Evolutionary conservation across 306 rosid genomes (phyloP), one percentile per base, ranked within the genome.

Genomic region (Glycyrrhiza uralensis): DNA sequence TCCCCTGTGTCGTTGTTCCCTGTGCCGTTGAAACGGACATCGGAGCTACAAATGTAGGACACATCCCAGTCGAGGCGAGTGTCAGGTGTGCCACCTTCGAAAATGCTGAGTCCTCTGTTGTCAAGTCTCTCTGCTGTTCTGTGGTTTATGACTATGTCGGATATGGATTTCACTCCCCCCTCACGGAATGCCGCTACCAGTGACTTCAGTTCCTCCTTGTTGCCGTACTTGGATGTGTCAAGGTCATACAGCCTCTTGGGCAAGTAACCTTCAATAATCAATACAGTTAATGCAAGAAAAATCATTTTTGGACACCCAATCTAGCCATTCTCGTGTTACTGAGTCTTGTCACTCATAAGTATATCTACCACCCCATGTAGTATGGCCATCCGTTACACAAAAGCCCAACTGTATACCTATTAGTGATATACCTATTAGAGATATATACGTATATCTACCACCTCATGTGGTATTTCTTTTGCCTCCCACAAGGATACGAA

Each of bases 61-160:
- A 83, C 87, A 0, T 83, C 80, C 97, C 91, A 91, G 15, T 88
- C 92, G 0, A 88, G 89, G 28, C 83, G 87, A 14, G 0, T 42
- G 54, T 91, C 92, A 0, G 87, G 71, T 10, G 92, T 91, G 14
- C 95, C 97, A 46, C 97, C 95, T 79, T 91, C 92, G 67, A 91
- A 88, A 58, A 91, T 76, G 85, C 83, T 72, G 47, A 78, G 78
- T 71, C 92, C 91, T 64, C 75, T 82, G 35, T 44, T 66, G 42
- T 88, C 97, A 12, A 76, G 6, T 41, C 69, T 80, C 87, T 88
- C 92, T 2, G 96, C 87, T 12, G 86, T 78, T 82, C 89, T 84
- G 69, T 91, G 97, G 81, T 88, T 87, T 58, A 91, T 88, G 32
- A 91, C 95, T 14, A 91, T 87, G 75, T 91, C 92, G 0, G 96